A percentile compares a stretch with the other conserved stretches of the same genome.
These are phyloP conservation scores for Paraglomus brasilianum DNA, from an alignment of 192 early-diverging fungal species.

Conservation along the genomic window DNA sequence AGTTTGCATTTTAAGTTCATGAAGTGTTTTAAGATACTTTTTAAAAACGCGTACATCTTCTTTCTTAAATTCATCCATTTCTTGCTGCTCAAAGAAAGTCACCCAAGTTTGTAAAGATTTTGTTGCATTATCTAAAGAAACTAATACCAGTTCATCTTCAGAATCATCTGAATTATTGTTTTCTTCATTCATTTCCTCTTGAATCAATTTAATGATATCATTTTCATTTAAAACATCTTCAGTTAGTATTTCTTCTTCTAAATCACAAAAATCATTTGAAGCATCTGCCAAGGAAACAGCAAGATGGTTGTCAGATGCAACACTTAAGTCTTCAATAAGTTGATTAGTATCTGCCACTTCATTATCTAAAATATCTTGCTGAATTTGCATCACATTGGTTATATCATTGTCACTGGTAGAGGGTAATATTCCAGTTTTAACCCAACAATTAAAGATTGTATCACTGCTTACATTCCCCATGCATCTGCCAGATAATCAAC, in stretches of 20 bases:
- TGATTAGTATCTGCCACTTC: slow-evolving; percentile 8
- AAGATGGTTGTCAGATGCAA: background rate
- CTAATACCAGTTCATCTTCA: too few relatives aligned
- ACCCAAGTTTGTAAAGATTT: too few relatives aligned
- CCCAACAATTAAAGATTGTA: background rate
- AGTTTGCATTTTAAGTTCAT: too few relatives aligned
- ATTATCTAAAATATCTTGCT: slow-evolving; percentile 2
- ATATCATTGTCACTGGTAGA: background rate
- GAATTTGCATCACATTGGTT: background rate
- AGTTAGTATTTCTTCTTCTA: slow-evolving; percentile 4
- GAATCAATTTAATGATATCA: slow-evolving; percentile 6
- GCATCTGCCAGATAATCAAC: slow-evolving; percentile 2
- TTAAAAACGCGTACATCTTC: too few relatives aligned
- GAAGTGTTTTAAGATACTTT: too few relatives aligned
- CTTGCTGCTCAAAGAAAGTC: too few relatives aligned
- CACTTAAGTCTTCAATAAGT: background rate
- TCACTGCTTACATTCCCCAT: background rate
- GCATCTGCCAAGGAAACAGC: background rate
- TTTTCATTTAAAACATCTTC: slow-evolving; percentile 15
- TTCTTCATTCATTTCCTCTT: background rate
- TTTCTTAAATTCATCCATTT: too few relatives aligned
- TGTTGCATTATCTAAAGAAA: too few relatives aligned
- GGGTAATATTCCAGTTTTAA: slow-evolving; percentile 8
- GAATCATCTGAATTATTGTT: too few relatives aligned
- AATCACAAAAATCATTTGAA: background rate